Percentiles rank a stretch among this genome's conserved stretches.
These are phyloP conservation scores for Pseudoturritis turrita DNA, from an alignment of 345 rosid genomes.

Conservation along the genomic window DNA sequence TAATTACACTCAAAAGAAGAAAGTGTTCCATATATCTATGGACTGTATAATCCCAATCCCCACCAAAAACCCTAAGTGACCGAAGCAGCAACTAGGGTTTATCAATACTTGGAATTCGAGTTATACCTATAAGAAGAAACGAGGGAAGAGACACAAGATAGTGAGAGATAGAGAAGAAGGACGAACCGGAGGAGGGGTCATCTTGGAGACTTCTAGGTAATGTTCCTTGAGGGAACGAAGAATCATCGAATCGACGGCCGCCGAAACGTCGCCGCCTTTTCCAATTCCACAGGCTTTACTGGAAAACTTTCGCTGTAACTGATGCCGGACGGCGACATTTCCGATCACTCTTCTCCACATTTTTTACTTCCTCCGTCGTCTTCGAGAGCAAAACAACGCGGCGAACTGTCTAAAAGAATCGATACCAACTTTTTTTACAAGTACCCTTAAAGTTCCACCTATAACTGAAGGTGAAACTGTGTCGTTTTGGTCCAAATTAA, in stretches of 20 bases:
- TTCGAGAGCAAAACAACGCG: background rate
- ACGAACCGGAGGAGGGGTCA: conserved; percentile 91
- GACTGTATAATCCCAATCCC: background rate
- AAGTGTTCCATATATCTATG: too few species aligned
- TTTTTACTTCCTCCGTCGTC: conserved; percentile 3
- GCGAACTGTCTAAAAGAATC: background rate
- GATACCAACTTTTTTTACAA: background rate
- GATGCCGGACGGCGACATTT: conserved; percentile 29
- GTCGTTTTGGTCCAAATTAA: too few species aligned
- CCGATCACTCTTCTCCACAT: conserved; percentile 46
- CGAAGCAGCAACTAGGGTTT: conserved; percentile 20
- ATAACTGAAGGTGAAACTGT: too few species aligned
- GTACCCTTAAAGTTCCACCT: too few species aligned
- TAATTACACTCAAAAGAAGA: too few species aligned
- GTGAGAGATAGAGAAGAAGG: background rate
- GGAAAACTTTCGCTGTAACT: conserved; percentile 32
- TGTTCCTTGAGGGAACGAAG: conserved; percentile 95
- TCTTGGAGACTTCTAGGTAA: conserved; percentile 73
- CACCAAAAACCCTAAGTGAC: conserved; percentile 5
- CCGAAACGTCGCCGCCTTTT: conserved; percentile 28
- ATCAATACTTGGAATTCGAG: background rate
- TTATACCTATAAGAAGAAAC: background rate
- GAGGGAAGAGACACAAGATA: background rate
- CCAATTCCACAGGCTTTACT: conserved; percentile 15
- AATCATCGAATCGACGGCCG: conserved; percentile 66